Percentiles rank a stretch among this genome's conserved stretches.
Evolutionary conservation across 345 rosid genomes (phyloP).

Genomic region (Salix dunnii): DNA sequence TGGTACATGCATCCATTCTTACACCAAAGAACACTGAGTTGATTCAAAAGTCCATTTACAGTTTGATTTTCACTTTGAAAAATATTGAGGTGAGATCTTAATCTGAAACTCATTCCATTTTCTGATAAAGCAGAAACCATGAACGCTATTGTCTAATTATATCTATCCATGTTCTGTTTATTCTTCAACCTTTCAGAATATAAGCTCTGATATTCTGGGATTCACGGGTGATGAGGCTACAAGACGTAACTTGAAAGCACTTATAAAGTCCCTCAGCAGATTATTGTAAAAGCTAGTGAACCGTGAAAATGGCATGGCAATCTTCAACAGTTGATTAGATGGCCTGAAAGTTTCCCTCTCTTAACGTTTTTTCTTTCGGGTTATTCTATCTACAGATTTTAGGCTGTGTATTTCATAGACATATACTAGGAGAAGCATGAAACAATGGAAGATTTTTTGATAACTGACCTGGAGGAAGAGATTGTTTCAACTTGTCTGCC

Average conservation of each 20-base stretch:
- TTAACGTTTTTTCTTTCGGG: not conserved
- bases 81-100: slow-evolving; percentile 70
- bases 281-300: slow-evolving; percentile 44
- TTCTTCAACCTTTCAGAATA: slow-evolving; percentile 47
- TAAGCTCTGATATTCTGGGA: slow-evolving; percentile 93
- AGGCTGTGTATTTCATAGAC: not conserved
- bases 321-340: not conserved
- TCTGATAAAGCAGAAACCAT: not conserved
- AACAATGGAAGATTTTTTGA: not conserved
- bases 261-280: slow-evolving; percentile 96
- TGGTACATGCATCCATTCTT: slow-evolving; percentile 61
- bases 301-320: not conserved
- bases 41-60: slow-evolving; percentile 75
- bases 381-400: too few relatives aligned
- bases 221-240: slow-evolving; percentile 98
- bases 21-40: slow-evolving; percentile 92
- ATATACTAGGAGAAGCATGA: not conserved
- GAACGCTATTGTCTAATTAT: not conserved
- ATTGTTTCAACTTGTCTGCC: slow-evolving; percentile 93
- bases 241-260: slow-evolving; percentile 74
- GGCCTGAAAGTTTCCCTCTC: not conserved
- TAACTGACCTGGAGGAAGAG: slow-evolving; percentile 83
- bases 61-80: slow-evolving; percentile 84
- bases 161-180: not conserved
- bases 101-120: not conserved